phyloP scores from a whole-genome alignment of 768 basidiomycete species.

The Clitopilus hobsonii region DNA sequence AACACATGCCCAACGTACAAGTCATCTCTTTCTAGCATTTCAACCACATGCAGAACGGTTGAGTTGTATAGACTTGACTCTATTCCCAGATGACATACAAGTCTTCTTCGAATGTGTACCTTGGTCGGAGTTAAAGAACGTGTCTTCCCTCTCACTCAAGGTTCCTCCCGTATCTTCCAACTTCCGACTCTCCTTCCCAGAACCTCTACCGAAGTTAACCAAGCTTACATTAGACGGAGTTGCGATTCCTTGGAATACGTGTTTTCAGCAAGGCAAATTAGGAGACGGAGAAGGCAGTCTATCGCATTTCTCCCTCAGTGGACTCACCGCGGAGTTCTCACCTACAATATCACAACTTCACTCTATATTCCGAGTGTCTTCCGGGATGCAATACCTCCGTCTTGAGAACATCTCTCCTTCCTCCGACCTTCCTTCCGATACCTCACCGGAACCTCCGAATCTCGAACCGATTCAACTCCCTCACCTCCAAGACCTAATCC shows the following conservation, averaged over 20 bases:
- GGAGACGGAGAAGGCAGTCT: too few species aligned
- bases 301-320: constrained; percentile 28
- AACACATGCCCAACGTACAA: not conserved
- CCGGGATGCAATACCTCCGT: constrained; percentile 25
- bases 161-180: constrained; percentile 24
- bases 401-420: constrained; percentile 23
- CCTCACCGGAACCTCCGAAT: not conserved
- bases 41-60: constrained; percentile 24
- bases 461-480: constrained; percentile 13
- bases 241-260: constrained; percentile 28
- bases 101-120: constrained; percentile 24
- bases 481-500: constrained; percentile 23
- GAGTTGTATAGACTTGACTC: constrained; percentile 28
- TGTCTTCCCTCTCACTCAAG: constrained; percentile 29
- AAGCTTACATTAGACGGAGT: constrained; percentile 29
- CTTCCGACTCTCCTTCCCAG: constrained; percentile 13
- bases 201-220: constrained; percentile 23
- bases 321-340: constrained; percentile 22
- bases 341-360: constrained; percentile 29
- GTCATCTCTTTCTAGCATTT: constrained; percentile 17
- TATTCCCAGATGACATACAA: constrained; percentile 29
- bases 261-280: constrained; percentile 7
- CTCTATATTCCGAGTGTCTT: constrained; percentile 27
- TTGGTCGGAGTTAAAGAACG: constrained; percentile 13
- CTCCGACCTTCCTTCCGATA: not conserved